phyloP scores from a whole-genome alignment of 257 asterid species.

The Penstemon barbatus region DNA sequence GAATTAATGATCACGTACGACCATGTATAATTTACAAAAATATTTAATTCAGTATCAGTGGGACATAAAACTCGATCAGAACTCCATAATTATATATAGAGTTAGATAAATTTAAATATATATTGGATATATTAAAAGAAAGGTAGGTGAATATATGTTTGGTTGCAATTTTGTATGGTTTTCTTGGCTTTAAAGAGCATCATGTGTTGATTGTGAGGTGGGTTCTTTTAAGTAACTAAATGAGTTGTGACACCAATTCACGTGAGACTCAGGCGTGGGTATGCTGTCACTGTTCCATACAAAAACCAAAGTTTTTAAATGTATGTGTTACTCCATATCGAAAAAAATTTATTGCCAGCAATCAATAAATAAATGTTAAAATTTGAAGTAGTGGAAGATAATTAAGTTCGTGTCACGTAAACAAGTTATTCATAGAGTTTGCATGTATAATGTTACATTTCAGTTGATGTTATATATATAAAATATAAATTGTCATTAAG shows the following conservation, averaged over 20 bases:
- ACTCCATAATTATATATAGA: neutral
- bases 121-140: neutral
- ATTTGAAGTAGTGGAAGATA: too few relatives aligned
- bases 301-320: neutral
- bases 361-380: too few relatives aligned
- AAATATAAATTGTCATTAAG: too few relatives aligned
- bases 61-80: too few relatives aligned
- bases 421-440: too few relatives aligned
- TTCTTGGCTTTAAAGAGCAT: slow-evolving; percentile 54
- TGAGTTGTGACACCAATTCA: slow-evolving; percentile 12
- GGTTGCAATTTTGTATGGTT: slow-evolving; percentile 21
- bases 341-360: too few relatives aligned
- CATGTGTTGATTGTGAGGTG: slow-evolving; percentile 52
- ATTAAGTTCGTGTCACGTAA: too few relatives aligned
- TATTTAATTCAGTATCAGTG: too few relatives aligned
- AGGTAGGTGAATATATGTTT: slow-evolving; percentile 2
- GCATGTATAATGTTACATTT: too few relatives aligned
- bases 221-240: slow-evolving; percentile 13
- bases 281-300: slow-evolving; percentile 26
- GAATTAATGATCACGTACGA: too few relatives aligned
- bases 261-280: slow-evolving; percentile 31
- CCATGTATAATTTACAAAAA: too few relatives aligned
- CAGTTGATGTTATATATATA: too few relatives aligned
- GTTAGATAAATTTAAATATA: neutral
- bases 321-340: neutral